Evolutionary conservation across 441 rosid genomes (phyloP), one percentile per base, ranked within the genome.

Genomic region (Pelargonium cotyledonis): DNA sequence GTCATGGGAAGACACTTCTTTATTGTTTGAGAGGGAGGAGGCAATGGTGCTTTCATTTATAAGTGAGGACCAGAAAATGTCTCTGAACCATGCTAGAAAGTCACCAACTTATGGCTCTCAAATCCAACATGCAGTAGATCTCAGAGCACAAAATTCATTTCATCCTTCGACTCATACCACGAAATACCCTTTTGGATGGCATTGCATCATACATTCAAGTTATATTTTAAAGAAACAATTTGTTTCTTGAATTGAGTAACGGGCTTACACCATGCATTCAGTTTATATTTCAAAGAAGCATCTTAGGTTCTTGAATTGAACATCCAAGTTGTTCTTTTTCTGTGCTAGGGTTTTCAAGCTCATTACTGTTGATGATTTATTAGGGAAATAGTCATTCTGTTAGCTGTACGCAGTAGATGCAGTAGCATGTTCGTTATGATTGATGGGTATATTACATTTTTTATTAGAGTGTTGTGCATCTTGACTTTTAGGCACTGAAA

Each of bases 401-500:
- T 49, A 15, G 55, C 19, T 55, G 6, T 55, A 16, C 61, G 2
- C 61, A 16, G 41, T 38, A 38, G 41, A 38, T 38, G 6, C 41
- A 38, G 41, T 38, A 38, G 41, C 7, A 0, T 38, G 41, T 38
- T 38, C 41, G 41, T 38, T 38, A 38, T 38, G 41, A 7, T 38
- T 38, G 6, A 38, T 38, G 41, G 8, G 41, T 38, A 38, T 38
- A 38, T 38, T 38, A 38, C 41, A 55, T 8, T 35, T 21, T 18
- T 40, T 19, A 49, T 74, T 64, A 53, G 21, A 23, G 38, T 47
- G 70, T 71, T n/a, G 10, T 62, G 53, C 53, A 46, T 43, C 16
- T 26, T 77, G 47, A 12, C 71, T 65, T 69, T 35, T 70, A 94
- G 98, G 92, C 87, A 67, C 73, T 91, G 82, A 89, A 84, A 80